Evolutionary conservation across 306 rosid species (phyloP), one percentile per base, ranked within the genome.

Genomic region (Cicer arietinum): DNA sequence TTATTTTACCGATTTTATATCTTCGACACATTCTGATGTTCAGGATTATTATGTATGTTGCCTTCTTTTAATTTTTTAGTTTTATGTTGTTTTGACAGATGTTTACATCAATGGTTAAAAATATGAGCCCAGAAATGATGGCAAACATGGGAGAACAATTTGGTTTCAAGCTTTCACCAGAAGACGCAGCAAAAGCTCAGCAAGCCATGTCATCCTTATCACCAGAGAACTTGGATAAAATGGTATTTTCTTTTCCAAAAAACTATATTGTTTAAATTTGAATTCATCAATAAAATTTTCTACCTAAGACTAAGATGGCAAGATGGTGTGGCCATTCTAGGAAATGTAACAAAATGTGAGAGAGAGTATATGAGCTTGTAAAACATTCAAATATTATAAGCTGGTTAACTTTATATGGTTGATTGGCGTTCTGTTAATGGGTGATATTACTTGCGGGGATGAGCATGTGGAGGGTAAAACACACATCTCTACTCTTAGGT

Each of bases 91-190:
- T 80, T 76, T 84, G 75, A 80, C 89, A 94, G 98, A 94, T 91
- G 96, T 88, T 91, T 73, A 76, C 97, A 39, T 92, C 99, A 64
- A 89, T 92, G 99, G 64, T 94, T 30, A 89, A 94, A 84, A 94
- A 86, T 69, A 90, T 94, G 99, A 94, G 89, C 84, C 99, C 99
- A 8, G 99, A 92, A 71, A 86, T 81, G 97, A 90, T 94, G 96
- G 89, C 97, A 75, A 94, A 89, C 87, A 90, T 92, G 97, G 73
- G 97, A 12, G 95, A 92, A 75, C 99, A 92, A 78, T 92, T 94
- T 67, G 99, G 97, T 73, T 46, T 92, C 51, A 92, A 92, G 81
- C 90, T 94, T 69, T 94, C 97, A 54, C 86, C 63, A 6, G 96
- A 92, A 81, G 99, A 94, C 6, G 99, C 99, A 1, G 92, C 56